Base-by-base conservation (phyloP, 202 grass and related monocot genomes). In the Saccharum hybrid region DNA sequence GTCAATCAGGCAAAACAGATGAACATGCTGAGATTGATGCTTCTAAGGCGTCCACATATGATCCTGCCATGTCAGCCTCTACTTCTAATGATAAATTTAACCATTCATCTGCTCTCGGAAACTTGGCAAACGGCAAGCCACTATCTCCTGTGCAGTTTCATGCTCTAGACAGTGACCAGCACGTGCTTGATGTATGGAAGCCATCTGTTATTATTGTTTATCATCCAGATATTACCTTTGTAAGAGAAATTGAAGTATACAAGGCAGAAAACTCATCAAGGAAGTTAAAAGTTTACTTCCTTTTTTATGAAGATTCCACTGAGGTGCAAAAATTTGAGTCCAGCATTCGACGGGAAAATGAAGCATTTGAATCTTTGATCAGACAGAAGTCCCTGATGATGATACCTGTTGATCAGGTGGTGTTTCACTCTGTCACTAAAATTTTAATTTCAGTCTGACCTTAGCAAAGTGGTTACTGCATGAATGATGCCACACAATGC, bases 371-470 rank as follows among this genome's bases (percentile, higher is more conserved):
- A 82, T 94, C 92, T 75, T 90, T 98, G 80, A 94, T 98, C 51
- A 93, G 95, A 76, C 95, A 98, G 66, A 98, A 93, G 66, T 98
- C 95, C 64, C 81, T 98, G 64, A 94, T 98, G 92, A 94, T 98
- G 88, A 94, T 98, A 82, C 92, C 90, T 59, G 92, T 93, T 70
- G 95, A 98, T 91, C 95, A 98, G 92, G 94, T 93, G 52, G 56
- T 77, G 52, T 86, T 87, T 82, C 30, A 46, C n/a, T 62, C 68
- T 74, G n/a, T 63, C 42, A 70, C 16, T 54, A 68, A 64, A 79
- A 34, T 41, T 56, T 49, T 40, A 73, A 66, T 75, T 61, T 81
- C 23, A 49, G 3, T 59, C 67, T 69, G 28, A 61, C 26, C 45
- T 74, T 78, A 63, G 10, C 41, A 52, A 75, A 77, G 72, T 72